A percentile compares a stretch with the other conserved stretches of the same genome.
These are phyloP conservation scores for Cucumis hystrix DNA, from an alignment of 306 rosid genomes.

Conservation along the genomic window DNA sequence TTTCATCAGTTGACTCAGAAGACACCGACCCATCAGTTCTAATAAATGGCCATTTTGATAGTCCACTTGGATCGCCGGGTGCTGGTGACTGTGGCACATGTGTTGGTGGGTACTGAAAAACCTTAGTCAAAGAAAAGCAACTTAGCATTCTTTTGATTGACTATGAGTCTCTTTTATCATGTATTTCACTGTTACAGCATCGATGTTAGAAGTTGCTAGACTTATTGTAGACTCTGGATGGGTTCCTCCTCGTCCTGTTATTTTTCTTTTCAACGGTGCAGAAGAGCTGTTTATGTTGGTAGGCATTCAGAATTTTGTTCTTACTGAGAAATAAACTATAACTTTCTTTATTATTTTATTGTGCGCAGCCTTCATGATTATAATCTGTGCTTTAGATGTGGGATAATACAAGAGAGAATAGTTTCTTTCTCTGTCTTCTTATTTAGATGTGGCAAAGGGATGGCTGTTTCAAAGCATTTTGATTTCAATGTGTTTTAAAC, in stretches of 20 bases:
- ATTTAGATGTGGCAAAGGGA: not conserved
- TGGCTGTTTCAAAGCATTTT: conserved; percentile 1
- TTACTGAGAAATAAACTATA: not conserved
- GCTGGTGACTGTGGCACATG: conserved; percentile 97
- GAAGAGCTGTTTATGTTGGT: conserved; percentile 98
- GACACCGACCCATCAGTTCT: conserved; percentile 72
- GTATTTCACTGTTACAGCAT: conserved; percentile 37
- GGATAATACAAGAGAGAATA: not conserved
- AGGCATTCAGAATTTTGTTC: conserved; percentile 19
- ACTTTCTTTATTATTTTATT: not conserved
- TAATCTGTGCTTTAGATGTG: not conserved
- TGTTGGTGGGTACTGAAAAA: conserved; percentile 62
- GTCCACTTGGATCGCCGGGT: conserved; percentile 96
- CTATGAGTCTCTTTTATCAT: not conserved
- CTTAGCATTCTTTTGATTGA: conserved; percentile 5
- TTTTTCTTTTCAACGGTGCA: conserved; percentile 96
- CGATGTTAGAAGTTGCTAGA: conserved; percentile 85
- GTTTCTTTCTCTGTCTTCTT: not conserved
- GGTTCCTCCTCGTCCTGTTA: conserved; percentile 62
- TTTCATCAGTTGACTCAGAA: conserved; percentile 49
- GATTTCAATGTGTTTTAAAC: not conserved
- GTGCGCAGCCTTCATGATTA: not conserved
- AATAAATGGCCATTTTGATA: conserved; percentile 82
- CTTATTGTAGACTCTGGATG: conserved; percentile 77
- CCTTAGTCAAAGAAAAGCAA: conserved; percentile 8